A percentile compares a stretch with the other conserved stretches of the same genome.
Evolutionary conservation across 192 early-diverging fungal genomes (phyloP).

Genomic region (Coemansia sp.): DNA sequence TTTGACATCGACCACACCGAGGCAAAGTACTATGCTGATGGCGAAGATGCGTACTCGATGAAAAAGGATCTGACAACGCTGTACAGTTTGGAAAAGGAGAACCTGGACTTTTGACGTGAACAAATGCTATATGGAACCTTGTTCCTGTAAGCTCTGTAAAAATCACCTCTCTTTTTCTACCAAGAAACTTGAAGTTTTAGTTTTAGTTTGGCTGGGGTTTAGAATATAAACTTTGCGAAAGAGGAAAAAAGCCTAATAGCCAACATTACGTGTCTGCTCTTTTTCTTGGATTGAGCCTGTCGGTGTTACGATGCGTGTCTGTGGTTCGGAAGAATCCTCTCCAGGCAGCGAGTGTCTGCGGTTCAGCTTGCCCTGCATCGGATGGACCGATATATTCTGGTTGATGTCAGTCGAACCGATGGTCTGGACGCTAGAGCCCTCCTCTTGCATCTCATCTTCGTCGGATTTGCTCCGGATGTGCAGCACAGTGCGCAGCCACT

Average conservation of each 20-base stretch:
- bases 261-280: background rate
- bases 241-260: background rate
- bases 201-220: too few species aligned
- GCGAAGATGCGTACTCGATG: slow-evolving; percentile 89
- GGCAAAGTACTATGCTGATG: slow-evolving; percentile 97
- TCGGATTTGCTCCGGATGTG: background rate
- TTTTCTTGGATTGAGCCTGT: slow-evolving; percentile 6
- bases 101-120: slow-evolving; percentile 26
- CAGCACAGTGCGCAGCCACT: slow-evolving; percentile 12
- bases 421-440: background rate
- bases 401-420: background rate
- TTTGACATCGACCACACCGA: slow-evolving; percentile 87
- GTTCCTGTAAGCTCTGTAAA: too few species aligned
- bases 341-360: slow-evolving; percentile 4
- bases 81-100: slow-evolving; percentile 32
- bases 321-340: background rate
- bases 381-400: slow-evolving; percentile 2
- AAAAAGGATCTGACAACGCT: slow-evolving; percentile 29
- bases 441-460: background rate
- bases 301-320: slow-evolving; percentile 9
- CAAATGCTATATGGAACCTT: background rate
- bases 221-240: too few species aligned
- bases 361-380: background rate
- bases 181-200: too few species aligned
- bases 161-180: too few species aligned